Conservation (phyloP, 2,329 filamentous ascomycete species). For the Aspergillus calidoustus region DNA sequence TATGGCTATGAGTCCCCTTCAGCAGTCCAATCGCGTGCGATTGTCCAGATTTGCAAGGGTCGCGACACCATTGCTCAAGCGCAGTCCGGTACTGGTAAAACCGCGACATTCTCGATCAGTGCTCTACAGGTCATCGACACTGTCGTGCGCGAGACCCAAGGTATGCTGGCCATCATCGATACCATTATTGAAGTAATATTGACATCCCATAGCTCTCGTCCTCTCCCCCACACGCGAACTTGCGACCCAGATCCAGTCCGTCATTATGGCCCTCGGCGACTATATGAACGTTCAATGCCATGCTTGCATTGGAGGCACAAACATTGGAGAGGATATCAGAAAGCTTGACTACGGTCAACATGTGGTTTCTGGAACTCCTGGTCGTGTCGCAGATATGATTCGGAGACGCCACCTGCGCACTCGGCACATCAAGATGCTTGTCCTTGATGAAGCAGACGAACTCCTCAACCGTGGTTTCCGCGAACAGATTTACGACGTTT, state of each 20-base stretch:
- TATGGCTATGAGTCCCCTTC: slow-evolving; percentile 99
- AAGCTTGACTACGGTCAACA: slow-evolving; percentile 98
- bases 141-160: slow-evolving; percentile 85
- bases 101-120: slow-evolving; percentile 93
- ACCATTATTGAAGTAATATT: neutral
- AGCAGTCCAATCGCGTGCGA: slow-evolving; percentile 95
- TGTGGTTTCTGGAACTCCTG: slow-evolving; percentile 96
- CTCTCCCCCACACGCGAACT: slow-evolving; percentile 95
- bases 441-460: slow-evolving; percentile 77
- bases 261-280: slow-evolving; percentile 99
- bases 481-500: slow-evolving; percentile 99
- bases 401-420: slow-evolving; percentile 73
- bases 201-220: slow-evolving; percentile 68
- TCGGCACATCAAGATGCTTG: slow-evolving; percentile 77
- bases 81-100: slow-evolving; percentile 96
- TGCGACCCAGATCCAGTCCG: slow-evolving; percentile 96
- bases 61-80: slow-evolving; percentile 98
- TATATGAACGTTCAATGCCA: slow-evolving; percentile 99
- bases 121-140: slow-evolving; percentile 97
- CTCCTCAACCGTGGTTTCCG: slow-evolving; percentile 91
- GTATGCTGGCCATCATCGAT: slow-evolving; percentile 36
- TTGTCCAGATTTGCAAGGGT: slow-evolving; percentile 98
- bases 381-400: slow-evolving; percentile 88
- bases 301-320: slow-evolving; percentile 96
- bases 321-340: slow-evolving; percentile 95